phyloP scores from a whole-genome alignment of 129 eudicot genomes.

The Apium graveolens region DNA sequence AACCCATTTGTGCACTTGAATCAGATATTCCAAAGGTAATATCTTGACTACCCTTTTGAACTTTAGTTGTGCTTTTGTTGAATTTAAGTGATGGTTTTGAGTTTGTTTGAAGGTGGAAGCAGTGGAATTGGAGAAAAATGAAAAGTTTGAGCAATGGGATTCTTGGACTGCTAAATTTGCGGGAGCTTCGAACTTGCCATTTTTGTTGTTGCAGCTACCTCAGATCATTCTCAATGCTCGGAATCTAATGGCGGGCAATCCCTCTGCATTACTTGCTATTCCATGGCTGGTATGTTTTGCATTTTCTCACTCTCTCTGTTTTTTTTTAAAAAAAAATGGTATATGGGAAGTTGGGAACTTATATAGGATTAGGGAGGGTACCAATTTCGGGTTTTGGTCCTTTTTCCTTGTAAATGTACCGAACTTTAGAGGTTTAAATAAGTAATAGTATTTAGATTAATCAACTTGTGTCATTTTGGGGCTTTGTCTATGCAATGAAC shows the following conservation, averaged over 20 bases:
- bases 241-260: conserved; percentile 78
- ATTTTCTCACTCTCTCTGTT: not conserved
- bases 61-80: not conserved
- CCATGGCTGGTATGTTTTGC: conserved; percentile 90
- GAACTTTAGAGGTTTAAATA: not conserved
- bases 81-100: not conserved
- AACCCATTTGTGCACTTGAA: conserved; percentile 39
- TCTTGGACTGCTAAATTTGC: conserved; percentile 73
- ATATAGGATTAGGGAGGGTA: not conserved
- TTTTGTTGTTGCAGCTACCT: conserved; percentile 83
- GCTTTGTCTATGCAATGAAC: not conserved
- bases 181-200: conserved; percentile 82
- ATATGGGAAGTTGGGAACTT: not conserved
- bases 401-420: not conserved
- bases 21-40: conserved; percentile 46
- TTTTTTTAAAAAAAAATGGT: not conserved
- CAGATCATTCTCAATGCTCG: conserved; percentile 86
- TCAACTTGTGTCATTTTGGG: not conserved
- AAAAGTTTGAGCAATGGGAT: conserved; percentile 74
- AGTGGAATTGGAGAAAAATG: conserved; percentile 16
- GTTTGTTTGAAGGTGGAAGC: conserved; percentile 6
- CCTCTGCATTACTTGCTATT: conserved; percentile 73
- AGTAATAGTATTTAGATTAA: not conserved
- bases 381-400: not conserved
- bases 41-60: conserved; percentile 1